Evolutionary conservation across 2,329 filamentous ascomycete genomes (phyloP).

Genomic region (Fusarium begoniae): DNA sequence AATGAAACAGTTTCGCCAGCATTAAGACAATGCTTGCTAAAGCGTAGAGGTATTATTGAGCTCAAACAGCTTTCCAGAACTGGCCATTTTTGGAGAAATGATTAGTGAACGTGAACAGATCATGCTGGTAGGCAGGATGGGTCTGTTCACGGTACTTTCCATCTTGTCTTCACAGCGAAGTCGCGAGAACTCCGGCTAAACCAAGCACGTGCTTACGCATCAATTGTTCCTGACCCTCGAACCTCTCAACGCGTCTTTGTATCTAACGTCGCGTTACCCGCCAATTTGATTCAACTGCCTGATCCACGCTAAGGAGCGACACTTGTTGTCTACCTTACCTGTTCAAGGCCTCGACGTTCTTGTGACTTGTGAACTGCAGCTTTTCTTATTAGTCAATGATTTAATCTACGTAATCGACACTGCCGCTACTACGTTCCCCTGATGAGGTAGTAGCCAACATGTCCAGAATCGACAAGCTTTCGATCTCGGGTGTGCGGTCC

Average conservation of each 20-base stretch:
- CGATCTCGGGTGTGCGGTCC: conserved; percentile 84
- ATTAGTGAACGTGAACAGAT: conserved; percentile 27
- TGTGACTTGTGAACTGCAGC: neutral
- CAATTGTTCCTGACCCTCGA: neutral
- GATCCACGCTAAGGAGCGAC: conserved; percentile 2
- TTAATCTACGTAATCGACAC: neutral
- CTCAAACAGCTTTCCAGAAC: neutral
- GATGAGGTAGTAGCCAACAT: conserved; percentile 48
- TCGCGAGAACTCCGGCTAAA: conserved; percentile 19
- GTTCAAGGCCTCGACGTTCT: neutral
- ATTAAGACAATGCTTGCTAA: neutral
- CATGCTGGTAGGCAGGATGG: neutral
- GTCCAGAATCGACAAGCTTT: conserved; percentile 91
- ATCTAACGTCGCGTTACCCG: conserved; percentile 24
- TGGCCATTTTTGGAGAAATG: neutral
- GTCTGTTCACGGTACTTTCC: neutral
- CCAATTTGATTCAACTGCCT: conserved; percentile 3
- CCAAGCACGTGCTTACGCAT: conserved; percentile 32
- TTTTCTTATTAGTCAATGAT: neutral
- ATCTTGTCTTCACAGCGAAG: too few species aligned
- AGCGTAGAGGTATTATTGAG: neutral
- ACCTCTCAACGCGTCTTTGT: conserved; percentile 23
- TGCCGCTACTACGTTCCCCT: neutral
- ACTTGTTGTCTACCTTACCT: neutral
- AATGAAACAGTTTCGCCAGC: neutral